Conservation (phyloP, 164 flowering plant genomes). For the Warburgia ugandensis region DNA sequence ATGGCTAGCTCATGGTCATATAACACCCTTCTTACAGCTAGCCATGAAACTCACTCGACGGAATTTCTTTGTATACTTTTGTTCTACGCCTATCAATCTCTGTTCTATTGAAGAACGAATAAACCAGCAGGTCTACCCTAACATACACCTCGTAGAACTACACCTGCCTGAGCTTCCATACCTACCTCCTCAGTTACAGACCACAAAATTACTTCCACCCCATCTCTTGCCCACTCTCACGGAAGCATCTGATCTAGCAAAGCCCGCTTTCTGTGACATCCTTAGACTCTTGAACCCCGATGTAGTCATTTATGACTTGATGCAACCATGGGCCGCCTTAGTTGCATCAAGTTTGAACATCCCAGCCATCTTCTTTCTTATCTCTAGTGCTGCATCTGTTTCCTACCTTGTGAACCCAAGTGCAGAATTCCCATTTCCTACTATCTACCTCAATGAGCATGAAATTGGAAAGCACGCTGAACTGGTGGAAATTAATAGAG, state of each 20-base stretch:
- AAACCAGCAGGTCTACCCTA: background rate
- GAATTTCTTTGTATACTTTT: slow-evolving; percentile 24
- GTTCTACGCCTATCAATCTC: slow-evolving; percentile 38
- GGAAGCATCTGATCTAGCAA: slow-evolving; percentile 20
- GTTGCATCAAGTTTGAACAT: slow-evolving; percentile 12
- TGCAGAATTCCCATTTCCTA: slow-evolving; percentile 14
- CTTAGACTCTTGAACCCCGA: slow-evolving; percentile 19
- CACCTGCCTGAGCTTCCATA: slow-evolving; percentile 22
- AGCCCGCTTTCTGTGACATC: slow-evolving; percentile 20
- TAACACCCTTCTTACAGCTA: slow-evolving; percentile 33
- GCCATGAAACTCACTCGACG: too few relatives aligned
- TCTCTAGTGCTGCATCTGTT: slow-evolving; percentile 5
- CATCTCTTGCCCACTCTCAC: slow-evolving; percentile 31
- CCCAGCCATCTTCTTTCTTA: slow-evolving; percentile 14
- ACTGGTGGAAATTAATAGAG: background rate
- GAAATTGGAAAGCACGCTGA: background rate
- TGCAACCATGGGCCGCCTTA: slow-evolving; percentile 28
- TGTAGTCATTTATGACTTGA: slow-evolving; percentile 20
- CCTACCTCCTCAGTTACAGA: slow-evolving; percentile 22
- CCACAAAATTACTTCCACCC: slow-evolving; percentile 26
- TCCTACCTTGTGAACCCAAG: slow-evolving; percentile 8
- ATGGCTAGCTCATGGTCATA: slow-evolving; percentile 38
- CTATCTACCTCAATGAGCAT: slow-evolving; percentile 11
- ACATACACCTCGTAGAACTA: slow-evolving; percentile 12
- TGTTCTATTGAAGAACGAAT: slow-evolving; percentile 20